phyloP scores from a whole-genome alignment of 2,329 filamentous ascomycete species.

The Dactylellina cionopaga region DNA sequence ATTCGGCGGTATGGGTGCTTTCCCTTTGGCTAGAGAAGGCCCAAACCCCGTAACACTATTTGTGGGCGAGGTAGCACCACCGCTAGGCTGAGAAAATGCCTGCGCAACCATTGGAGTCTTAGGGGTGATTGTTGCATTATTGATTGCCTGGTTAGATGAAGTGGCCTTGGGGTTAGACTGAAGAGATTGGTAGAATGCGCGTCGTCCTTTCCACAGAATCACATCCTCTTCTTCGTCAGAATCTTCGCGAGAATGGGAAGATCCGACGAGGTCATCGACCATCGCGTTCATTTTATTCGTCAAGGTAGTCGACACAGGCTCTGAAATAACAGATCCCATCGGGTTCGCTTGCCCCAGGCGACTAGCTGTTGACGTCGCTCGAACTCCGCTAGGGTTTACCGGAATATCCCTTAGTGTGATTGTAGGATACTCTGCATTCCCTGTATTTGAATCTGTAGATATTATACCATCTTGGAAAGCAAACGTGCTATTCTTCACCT shows the following conservation, averaged over 20 bases:
- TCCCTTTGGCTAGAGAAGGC: conserved; percentile 18
- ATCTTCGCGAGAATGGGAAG: conserved; percentile 51
- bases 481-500: conserved; percentile 43
- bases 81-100: conserved; percentile 14
- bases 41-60: not conserved
- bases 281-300: conserved; percentile 57
- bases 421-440: conserved; percentile 39
- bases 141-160: conserved; percentile 24
- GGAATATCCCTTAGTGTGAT: conserved; percentile 49
- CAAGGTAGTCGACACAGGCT: conserved; percentile 55
- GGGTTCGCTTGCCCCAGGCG: conserved; percentile 45
- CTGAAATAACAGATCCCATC: conserved; percentile 53
- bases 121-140: conserved; percentile 39
- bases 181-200: conserved; percentile 17
- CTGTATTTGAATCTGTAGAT: conserved; percentile 42
- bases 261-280: conserved; percentile 57
- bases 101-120: conserved; percentile 45
- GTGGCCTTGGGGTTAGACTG: conserved; percentile 18
- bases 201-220: conserved; percentile 36
- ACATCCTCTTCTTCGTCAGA: conserved; percentile 54
- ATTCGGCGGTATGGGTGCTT: conserved; percentile 19
- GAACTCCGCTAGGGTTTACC: conserved; percentile 20
- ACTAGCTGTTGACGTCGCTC: conserved; percentile 44
- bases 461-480: conserved; percentile 51
- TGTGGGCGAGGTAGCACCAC: not conserved